phyloP scores from a whole-genome alignment of 1,284 basidiomycete genomes.

The Cutaneotrichosporon sp. region DNA sequence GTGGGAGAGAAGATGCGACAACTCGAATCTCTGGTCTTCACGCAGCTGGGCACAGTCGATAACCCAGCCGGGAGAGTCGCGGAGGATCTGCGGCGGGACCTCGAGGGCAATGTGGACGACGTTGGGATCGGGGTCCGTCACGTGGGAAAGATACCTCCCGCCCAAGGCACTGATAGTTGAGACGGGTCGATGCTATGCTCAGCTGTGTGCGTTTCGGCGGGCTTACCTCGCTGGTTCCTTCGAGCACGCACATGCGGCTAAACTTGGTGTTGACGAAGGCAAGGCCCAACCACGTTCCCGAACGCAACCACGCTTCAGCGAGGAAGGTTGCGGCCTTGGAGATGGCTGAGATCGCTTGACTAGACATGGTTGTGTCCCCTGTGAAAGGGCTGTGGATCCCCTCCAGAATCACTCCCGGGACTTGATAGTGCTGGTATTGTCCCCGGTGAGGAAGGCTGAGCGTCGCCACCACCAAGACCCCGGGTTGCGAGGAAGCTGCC shows the following conservation, averaged over 20 bases:
- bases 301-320: slow-evolving; percentile 3
- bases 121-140: neutral
- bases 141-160: neutral
- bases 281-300: slow-evolving; percentile 8
- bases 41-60: neutral
- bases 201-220: too few relatives aligned
- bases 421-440: too few relatives aligned
- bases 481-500: too few relatives aligned
- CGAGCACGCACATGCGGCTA: slow-evolving; percentile 10
- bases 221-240: neutral
- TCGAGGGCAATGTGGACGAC: slow-evolving; percentile 5
- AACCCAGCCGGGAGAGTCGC: neutral
- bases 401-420: too few relatives aligned
- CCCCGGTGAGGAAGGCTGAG: too few relatives aligned
- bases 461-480: too few relatives aligned
- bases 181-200: neutral
- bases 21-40: neutral
- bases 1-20: neutral
- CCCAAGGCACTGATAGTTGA: neutral
- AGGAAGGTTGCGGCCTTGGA: neutral
- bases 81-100: neutral
- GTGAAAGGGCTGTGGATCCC: neutral
- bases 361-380: neutral
- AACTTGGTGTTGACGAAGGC: slow-evolving; percentile 8
- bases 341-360: neutral